Percentiles rank a stretch among this genome's conserved stretches.
These are phyloP conservation scores for Diaporthe humulicola DNA, from an alignment of 2,329 filamentous ascomycete species.

Conservation along the genomic window DNA sequence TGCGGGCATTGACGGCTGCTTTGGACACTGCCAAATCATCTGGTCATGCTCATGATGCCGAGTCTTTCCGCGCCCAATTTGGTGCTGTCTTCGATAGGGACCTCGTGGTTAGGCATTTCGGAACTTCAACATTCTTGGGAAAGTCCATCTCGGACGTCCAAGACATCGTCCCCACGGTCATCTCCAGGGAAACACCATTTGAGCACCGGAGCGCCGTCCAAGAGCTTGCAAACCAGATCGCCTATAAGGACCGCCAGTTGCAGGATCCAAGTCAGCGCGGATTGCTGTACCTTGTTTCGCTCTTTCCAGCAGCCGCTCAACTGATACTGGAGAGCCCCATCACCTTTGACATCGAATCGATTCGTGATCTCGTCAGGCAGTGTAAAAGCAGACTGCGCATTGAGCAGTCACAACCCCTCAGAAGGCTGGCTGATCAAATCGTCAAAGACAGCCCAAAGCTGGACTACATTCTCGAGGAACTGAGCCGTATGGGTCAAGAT, in stretches of 20 bases:
- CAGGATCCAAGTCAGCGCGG: background rate
- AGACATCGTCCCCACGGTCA: background rate
- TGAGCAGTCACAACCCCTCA: background rate
- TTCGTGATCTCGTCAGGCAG: background rate
- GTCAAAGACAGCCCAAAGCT: conserved; percentile 17
- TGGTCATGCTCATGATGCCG: background rate
- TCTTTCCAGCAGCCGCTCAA: conserved; percentile 30
- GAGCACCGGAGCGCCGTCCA: background rate
- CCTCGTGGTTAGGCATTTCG: conserved; percentile 8
- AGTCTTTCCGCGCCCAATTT: background rate
- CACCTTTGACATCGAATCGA: background rate
- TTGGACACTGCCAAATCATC: background rate
- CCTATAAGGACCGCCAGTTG: background rate
- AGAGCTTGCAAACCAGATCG: background rate
- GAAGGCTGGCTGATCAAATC: background rate
- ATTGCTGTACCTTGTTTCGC: conserved; percentile 31
- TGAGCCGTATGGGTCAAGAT: conserved; percentile 4
- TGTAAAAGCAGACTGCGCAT: background rate
- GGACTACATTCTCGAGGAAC: conserved; percentile 12
- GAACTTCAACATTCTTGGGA: conserved; percentile 13
- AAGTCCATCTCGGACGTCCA: conserved; percentile 31
- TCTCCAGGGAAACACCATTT: background rate
- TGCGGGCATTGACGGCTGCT: background rate
- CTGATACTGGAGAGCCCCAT: background rate
- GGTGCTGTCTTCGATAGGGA: background rate